Evolutionary conservation across 352 stramenopile species (phyloP).

Genomic region (Globisporangium polare): DNA sequence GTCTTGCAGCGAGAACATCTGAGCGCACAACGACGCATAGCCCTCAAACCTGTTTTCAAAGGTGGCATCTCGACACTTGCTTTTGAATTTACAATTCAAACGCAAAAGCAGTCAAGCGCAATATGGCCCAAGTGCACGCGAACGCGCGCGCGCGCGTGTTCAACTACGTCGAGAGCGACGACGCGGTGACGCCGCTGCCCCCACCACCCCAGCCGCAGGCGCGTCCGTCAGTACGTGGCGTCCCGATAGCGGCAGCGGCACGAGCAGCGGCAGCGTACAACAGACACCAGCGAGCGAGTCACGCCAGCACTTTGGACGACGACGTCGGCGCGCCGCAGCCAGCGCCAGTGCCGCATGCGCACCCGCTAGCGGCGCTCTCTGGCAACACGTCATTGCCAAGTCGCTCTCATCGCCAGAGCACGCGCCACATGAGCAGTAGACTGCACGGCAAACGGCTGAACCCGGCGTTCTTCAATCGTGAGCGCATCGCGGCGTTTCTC

Average conservation of each 20-base stretch:
- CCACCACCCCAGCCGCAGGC: constrained; percentile 38
- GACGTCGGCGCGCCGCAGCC: constrained; percentile 27
- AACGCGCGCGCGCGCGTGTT: constrained; percentile 11
- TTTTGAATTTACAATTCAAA: constrained; percentile 4
- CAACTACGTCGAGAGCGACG: constrained; percentile 18
- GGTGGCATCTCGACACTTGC: neutral
- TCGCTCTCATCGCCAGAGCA: constrained; percentile 18
- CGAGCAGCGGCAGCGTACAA: neutral
- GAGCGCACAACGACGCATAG: neutral
- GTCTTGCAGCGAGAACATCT: too few species aligned
- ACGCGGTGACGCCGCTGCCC: constrained; percentile 48
- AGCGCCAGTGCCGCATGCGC: constrained; percentile 44
- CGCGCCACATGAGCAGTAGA: constrained; percentile 10
- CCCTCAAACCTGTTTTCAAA: neutral
- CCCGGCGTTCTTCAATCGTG: constrained; percentile 50
- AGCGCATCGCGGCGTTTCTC: constrained; percentile 33
- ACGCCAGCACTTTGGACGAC: constrained; percentile 19
- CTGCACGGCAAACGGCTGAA: constrained; percentile 36
- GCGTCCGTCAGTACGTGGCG: constrained; percentile 18
- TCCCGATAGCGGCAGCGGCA: constrained; percentile 2
- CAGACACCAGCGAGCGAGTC: neutral
- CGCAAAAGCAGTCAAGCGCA: neutral
- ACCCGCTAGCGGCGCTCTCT: constrained; percentile 39
- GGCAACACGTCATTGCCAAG: neutral
- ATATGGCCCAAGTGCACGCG: constrained; percentile 10